A percentile compares a stretch with the other conserved stretches of the same genome.
These are phyloP conservation scores for Podosphaera fusca DNA, from an alignment of 2,329 filamentous ascomycete species.

Conservation along the genomic window DNA sequence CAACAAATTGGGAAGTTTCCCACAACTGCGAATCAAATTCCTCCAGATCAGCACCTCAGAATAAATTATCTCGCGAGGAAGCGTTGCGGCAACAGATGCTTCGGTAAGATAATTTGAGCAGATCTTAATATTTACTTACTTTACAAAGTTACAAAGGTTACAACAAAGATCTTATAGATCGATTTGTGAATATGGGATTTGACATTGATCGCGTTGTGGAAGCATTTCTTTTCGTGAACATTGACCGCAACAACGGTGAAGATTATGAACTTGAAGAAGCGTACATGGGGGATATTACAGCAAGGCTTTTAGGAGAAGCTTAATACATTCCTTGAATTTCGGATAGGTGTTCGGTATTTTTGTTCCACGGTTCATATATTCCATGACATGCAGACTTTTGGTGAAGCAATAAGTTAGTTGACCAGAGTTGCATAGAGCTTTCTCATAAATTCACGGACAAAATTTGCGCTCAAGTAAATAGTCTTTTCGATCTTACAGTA, in stretches of 20 bases:
- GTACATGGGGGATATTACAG: constrained; percentile 76
- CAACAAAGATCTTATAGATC: constrained; percentile 58
- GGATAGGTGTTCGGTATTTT: neutral
- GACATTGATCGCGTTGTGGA: constrained; percentile 67
- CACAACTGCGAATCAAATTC: constrained; percentile 16
- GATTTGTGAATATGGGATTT: constrained; percentile 82
- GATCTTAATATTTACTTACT: constrained; percentile 4
- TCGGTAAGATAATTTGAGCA: constrained; percentile 5
- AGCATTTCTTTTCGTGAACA: constrained; percentile 60
- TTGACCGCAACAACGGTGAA: constrained; percentile 52
- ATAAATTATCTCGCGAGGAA: constrained; percentile 11
- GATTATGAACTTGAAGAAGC: constrained; percentile 78
- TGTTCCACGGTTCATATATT: neutral
- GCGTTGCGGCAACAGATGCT: constrained; percentile 9
- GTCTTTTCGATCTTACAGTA: no score
- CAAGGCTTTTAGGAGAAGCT: constrained; percentile 58
- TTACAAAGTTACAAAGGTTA: constrained; percentile 64
- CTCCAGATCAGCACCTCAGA: constrained; percentile 8
- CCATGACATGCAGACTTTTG: no score
- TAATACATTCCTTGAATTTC: constrained; percentile 3
- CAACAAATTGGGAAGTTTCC: constrained; percentile 24
- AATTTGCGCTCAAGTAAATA: no score
- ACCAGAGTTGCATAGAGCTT: no score
- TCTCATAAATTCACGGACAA: no score
- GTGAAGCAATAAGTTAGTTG: no score